Evolutionary conservation across 805 yeast genomes (phyloP).

Genomic region (Pichia pseudocactophila): DNA sequence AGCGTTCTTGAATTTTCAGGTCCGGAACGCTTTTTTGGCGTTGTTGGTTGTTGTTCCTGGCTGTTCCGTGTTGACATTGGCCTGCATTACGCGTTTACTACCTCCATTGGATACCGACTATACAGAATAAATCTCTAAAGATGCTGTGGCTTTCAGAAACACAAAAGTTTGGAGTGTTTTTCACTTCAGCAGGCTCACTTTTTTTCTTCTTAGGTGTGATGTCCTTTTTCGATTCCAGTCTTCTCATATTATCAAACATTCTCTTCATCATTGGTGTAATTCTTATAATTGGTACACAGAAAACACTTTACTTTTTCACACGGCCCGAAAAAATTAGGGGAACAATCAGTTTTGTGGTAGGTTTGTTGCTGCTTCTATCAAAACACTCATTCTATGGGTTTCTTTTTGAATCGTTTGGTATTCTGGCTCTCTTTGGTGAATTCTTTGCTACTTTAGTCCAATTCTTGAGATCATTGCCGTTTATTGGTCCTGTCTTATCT

Average conservation of each 20-base stretch:
- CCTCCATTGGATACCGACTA: no score
- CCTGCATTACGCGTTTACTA: not conserved
- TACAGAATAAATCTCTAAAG: no score
- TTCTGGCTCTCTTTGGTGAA: conserved; percentile 80
- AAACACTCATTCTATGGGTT: conserved; percentile 82
- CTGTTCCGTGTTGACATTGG: not conserved
- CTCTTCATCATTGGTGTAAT: conserved; percentile 74
- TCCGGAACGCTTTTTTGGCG: no score
- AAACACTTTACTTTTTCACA: conserved; percentile 74
- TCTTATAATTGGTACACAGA: conserved; percentile 79
- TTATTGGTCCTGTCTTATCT: conserved; percentile 77
- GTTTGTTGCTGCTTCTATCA: conserved; percentile 64
- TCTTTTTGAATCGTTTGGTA: conserved; percentile 78
- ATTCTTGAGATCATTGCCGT: conserved; percentile 79
- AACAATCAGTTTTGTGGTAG: conserved; percentile 65
- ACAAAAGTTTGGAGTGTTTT: conserved; percentile 84
- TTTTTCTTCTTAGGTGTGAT: conserved; percentile 76
- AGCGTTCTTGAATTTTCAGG: no score
- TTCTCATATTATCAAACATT: conserved; percentile 83
- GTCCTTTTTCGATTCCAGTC: conserved; percentile 80
- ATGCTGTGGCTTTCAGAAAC: conserved; percentile 71
- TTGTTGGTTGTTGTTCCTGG: no score
- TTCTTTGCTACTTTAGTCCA: conserved; percentile 84
- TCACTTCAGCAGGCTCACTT: conserved; percentile 76
- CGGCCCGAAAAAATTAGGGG: conserved; percentile 85